Base-by-base conservation (phyloP, 1,139 yeast genomes). In the Pichia sp. region DNA sequence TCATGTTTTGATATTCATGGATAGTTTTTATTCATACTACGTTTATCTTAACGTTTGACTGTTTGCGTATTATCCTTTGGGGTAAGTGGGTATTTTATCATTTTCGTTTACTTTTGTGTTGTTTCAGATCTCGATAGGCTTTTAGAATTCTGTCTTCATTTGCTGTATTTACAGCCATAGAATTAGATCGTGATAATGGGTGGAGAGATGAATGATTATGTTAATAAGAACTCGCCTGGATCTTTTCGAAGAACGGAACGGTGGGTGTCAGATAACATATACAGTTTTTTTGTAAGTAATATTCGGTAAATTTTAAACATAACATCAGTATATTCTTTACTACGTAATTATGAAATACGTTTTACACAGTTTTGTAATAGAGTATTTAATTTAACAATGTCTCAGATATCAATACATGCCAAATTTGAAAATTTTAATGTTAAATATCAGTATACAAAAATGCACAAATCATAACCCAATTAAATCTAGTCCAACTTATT, bases 171-270 rank as follows among this genome's bases (percentile, higher is more conserved):
- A n/a, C 29, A 40, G 42, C 54, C 41, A 50, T 61, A 57, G 60
- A 51, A 56, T 56, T 53, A 49, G 52, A 55, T 47, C 66, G 66
- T 60, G 66, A 63, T 63, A 53, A 54, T 49, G 57, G 64, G 54
- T 57, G 66, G 66, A 57, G 42, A 63, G 65, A 63, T 49, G 24
- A 53, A 59, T 35, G 51, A 40, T 40, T 56, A 52, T 60, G 62
- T 56, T 55, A 53, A 60, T 62, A 62, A 63, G 66, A 63, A 62
- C 66, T 54, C 66, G 66, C 58, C 65, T 62, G 66, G 66, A 63
- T 54, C 53, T 52, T 47, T 49, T 18, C 8, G 46, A 20, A 44
- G 50, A 54, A 50, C 46, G 57, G 66, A 63, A 61, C 58, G 64
- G 58, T 59, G 66, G 62, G 66, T 63, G 66, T 63, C 66, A 63